Conservation (phyloP, 2,329 filamentous ascomycete genomes). For the Aspergillus thermomutatus region DNA sequence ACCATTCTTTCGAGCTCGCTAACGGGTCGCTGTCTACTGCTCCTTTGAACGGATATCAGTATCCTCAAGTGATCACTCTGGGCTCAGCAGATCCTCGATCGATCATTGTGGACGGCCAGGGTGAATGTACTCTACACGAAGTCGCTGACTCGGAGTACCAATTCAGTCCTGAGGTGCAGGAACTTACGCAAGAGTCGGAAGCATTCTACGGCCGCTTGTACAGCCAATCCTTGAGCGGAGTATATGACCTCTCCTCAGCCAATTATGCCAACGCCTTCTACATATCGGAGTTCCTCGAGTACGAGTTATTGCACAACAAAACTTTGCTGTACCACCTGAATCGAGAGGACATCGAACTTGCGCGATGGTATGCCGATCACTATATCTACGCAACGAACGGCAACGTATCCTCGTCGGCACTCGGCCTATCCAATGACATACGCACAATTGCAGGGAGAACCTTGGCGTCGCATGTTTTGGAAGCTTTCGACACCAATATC, state of each 20-base stretch:
- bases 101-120: constrained; percentile 50
- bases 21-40: constrained; percentile 47
- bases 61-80: constrained; percentile 48
- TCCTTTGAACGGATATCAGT: constrained; percentile 58
- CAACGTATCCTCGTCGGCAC: constrained; percentile 36
- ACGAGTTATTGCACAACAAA: constrained; percentile 52
- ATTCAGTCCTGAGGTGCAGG: constrained; percentile 38
- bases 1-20: constrained; percentile 42
- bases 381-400: constrained; percentile 48
- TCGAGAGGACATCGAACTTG: constrained; percentile 30
- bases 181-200: constrained; percentile 35
- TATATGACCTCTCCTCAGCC: constrained; percentile 38
- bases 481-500: constrained; percentile 39
- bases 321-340: constrained; percentile 34
- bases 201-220: constrained; percentile 49
- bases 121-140: constrained; percentile 41
- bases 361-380: constrained; percentile 48
- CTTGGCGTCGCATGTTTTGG: constrained; percentile 37
- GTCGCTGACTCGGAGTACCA: constrained; percentile 40
- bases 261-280: constrained; percentile 52
- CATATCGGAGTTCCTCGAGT: constrained; percentile 57
- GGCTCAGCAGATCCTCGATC: constrained; percentile 48
- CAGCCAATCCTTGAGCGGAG: constrained; percentile 40
- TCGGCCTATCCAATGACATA: constrained; percentile 25
- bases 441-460: constrained; percentile 44